These are phyloP conservation scores for Diutina catenulata DNA, from an alignment of 1,139 yeast species.

Conservation along the genomic window DNA sequence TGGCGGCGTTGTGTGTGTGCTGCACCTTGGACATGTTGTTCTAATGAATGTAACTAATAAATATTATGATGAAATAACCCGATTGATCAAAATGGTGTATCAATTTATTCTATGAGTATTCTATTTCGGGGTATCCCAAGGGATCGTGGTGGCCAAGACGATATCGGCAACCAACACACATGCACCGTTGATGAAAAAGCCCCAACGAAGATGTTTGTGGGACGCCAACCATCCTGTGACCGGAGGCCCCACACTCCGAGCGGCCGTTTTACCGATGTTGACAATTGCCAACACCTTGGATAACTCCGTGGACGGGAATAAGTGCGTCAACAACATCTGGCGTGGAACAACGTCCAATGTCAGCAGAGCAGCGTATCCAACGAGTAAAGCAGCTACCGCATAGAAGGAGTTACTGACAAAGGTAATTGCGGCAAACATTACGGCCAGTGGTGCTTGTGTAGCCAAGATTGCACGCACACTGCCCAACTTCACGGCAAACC, in stretches of 20 bases:
- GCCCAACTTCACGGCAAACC: conserved; percentile 54
- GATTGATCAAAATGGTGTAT: too few species aligned
- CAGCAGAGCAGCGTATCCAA: conserved; percentile 26
- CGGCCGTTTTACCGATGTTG: conserved; percentile 75
- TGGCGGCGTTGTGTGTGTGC: conserved; percentile 65
- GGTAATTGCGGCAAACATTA: conserved; percentile 34
- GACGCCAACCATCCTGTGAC: conserved; percentile 68
- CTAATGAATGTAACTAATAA: conserved; percentile 13
- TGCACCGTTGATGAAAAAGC: conserved; percentile 54
- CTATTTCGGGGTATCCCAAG: background rate
- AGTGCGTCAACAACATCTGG: conserved; percentile 61
- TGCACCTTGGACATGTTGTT: conserved; percentile 61
- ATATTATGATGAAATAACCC: background rate
- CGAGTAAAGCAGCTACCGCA: conserved; percentile 38
- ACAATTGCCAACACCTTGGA: conserved; percentile 78
- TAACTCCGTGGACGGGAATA: conserved; percentile 51
- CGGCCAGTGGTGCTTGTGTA: conserved; percentile 74
- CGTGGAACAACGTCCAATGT: conserved; percentile 91
- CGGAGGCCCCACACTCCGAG: conserved; percentile 71
- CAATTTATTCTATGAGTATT: background rate
- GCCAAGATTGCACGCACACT: conserved; percentile 66
- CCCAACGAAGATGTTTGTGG: conserved; percentile 33
- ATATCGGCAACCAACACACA: conserved; percentile 37
- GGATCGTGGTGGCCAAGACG: conserved; percentile 9
- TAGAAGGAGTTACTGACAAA: conserved; percentile 12